Evolutionary conservation across 352 stramenopile genomes (phyloP).

Genomic region (Phytophthora brassicae): DNA sequence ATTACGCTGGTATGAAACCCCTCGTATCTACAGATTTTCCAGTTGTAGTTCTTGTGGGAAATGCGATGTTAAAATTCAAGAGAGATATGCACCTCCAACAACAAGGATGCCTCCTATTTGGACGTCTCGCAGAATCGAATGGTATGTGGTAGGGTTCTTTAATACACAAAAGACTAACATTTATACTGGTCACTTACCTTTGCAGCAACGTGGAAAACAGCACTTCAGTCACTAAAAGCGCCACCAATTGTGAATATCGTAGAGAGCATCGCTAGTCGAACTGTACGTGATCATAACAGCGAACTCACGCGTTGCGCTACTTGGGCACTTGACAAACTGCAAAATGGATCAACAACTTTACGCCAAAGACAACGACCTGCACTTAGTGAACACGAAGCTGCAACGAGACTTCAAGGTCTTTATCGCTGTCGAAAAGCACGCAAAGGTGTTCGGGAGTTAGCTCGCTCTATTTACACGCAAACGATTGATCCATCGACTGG

Average conservation of each 20-base stretch:
- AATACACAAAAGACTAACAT: too few relatives aligned
- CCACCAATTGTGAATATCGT: conserved; percentile 32
- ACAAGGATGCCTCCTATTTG: conserved; percentile 44
- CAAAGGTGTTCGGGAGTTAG: conserved; percentile 37
- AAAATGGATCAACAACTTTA: conserved; percentile 15
- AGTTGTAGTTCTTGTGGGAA: conserved; percentile 29
- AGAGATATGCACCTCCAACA: conserved; percentile 43
- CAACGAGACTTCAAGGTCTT: conserved; percentile 53
- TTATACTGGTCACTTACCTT: neutral
- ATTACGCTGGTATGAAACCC: conserved; percentile 1
- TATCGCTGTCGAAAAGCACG: conserved; percentile 58
- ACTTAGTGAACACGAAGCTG: conserved; percentile 36
- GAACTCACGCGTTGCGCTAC: conserved; percentile 27
- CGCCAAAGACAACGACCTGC: conserved; percentile 6
- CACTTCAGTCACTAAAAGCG: conserved; percentile 21
- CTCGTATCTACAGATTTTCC: conserved; percentile 31
- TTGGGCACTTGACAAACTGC: conserved; percentile 39
- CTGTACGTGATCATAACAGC: conserved; percentile 16
- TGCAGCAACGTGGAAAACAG: conserved; percentile 37
- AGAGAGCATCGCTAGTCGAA: conserved; percentile 10
- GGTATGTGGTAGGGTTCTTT: conserved; percentile 24
- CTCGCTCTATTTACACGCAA: conserved; percentile 40
- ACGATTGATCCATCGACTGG: conserved; percentile 50
- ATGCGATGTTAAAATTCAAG: conserved; percentile 57
- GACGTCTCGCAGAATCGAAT: conserved; percentile 37